Conservation (phyloP, 2,329 filamentous ascomycete genomes). For the Dendrostoma leiphaemia region DNA sequence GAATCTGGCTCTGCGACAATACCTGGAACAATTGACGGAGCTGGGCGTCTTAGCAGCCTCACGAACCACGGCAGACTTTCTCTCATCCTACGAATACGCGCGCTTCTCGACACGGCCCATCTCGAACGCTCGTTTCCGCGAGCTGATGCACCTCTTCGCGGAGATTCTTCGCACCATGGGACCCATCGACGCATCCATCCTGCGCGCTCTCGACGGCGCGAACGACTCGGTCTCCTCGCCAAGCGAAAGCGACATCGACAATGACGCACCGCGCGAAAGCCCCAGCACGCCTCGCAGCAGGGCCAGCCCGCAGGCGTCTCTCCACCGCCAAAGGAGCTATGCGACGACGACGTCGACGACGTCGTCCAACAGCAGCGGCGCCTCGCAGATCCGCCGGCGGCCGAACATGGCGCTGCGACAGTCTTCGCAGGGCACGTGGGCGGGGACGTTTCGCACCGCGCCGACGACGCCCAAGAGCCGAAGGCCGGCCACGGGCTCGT, state of each 20-base stretch:
- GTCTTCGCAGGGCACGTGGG: slow-evolving; percentile 43
- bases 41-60: slow-evolving; percentile 58
- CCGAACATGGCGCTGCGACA: slow-evolving; percentile 33
- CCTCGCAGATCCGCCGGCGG: slow-evolving; percentile 19
- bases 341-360: not conserved
- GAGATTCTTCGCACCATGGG: slow-evolving; percentile 76
- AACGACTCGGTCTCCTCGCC: slow-evolving; percentile 25
- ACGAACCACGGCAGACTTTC: slow-evolving; percentile 57
- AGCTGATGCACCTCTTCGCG: slow-evolving; percentile 82
- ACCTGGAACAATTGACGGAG: slow-evolving; percentile 67
- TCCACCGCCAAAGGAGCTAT: slow-evolving; percentile 21
- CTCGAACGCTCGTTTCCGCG: slow-evolving; percentile 68
- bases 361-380: slow-evolving; percentile 15
- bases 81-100: slow-evolving; percentile 76
- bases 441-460: slow-evolving; percentile 45
- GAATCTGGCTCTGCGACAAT: slow-evolving; percentile 75
- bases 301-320: slow-evolving; percentile 3
- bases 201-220: slow-evolving; percentile 33
- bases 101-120: slow-evolving; percentile 75
- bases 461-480: slow-evolving; percentile 52
- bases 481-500: slow-evolving; percentile 29
- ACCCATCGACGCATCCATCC: slow-evolving; percentile 52
- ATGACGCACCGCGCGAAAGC: slow-evolving; percentile 42
- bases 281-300: slow-evolving; percentile 36
- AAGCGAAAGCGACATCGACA: slow-evolving; percentile 41